Evolutionary conservation across 2,329 filamentous ascomycete genomes (phyloP).

Genomic region (Orbilia ellipsospora): DNA sequence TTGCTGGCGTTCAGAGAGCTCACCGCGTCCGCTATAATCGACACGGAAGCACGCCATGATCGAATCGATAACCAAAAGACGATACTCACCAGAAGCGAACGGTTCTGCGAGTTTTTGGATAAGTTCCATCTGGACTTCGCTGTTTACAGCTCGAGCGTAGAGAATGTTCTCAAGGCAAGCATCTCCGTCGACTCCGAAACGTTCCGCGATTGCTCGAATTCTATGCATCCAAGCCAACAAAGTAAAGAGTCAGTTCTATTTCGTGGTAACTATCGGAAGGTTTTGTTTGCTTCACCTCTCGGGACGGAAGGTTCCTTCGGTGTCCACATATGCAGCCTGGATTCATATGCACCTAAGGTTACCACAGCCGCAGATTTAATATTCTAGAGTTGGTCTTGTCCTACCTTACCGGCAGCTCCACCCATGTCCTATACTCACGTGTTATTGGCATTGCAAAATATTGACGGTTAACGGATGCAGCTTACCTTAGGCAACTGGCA

Average conservation of each 20-base stretch:
- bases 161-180: conserved; percentile 75
- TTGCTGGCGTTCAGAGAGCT: conserved; percentile 75
- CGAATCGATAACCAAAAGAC: conserved; percentile 75
- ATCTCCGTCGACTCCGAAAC: conserved; percentile 67
- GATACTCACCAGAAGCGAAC: conserved; percentile 73
- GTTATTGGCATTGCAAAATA: conserved; percentile 29
- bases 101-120: conserved; percentile 71
- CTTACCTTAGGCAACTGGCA: conserved; percentile 67
- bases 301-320: conserved; percentile 74
- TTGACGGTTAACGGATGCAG: background rate
- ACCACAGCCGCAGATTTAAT: background rate
- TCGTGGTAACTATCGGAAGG: background rate
- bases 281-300: conserved; percentile 63
- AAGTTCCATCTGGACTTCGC: conserved; percentile 74
- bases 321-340: conserved; percentile 71
- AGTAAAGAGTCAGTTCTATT: background rate
- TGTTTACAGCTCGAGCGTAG: conserved; percentile 73
- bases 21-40: conserved; percentile 74
- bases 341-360: conserved; percentile 3
- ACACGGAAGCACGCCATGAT: conserved; percentile 77
- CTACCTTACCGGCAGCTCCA: conserved; percentile 74
- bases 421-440: conserved; percentile 67
- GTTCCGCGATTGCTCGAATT: conserved; percentile 51
- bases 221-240: conserved; percentile 6
- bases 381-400: background rate